These are phyloP conservation scores for Tulasnella sp. DNA, from an alignment of 768 basidiomycete species.

Conservation along the genomic window DNA sequence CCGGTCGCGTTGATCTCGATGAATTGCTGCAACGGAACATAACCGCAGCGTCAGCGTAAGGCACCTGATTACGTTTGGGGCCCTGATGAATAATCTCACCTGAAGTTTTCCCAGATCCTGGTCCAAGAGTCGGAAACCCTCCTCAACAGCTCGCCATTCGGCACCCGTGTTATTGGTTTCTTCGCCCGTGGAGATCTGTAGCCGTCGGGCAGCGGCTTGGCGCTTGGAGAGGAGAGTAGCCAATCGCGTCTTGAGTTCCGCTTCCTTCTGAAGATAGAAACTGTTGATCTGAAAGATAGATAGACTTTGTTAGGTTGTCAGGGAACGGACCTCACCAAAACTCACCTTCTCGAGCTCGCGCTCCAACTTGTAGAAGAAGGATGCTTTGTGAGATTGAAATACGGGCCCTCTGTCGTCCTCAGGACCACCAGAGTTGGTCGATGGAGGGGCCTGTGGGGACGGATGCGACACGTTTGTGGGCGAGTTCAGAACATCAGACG, in stretches of 20 bases:
- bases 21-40: conserved; percentile 62
- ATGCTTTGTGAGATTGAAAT: conserved; percentile 92
- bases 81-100: conserved; percentile 45
- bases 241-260: conserved; percentile 85
- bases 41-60: conserved; percentile 26
- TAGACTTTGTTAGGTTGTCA: background rate
- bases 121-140: conserved; percentile 91
- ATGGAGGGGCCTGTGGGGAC: conserved; percentile 48
- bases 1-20: conserved; percentile 96
- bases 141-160: conserved; percentile 94
- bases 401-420: conserved; percentile 74
- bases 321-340: conserved; percentile 14
- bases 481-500: conserved; percentile 27
- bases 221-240: conserved; percentile 92
- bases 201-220: conserved; percentile 70
- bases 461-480: conserved; percentile 33
- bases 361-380: conserved; percentile 98
- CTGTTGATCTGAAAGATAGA: conserved; percentile 72
- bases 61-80: conserved; percentile 28
- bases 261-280: conserved; percentile 96
- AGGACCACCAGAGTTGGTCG: conserved; percentile 52
- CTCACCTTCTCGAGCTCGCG: conserved; percentile 93
- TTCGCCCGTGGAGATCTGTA: conserved; percentile 62
- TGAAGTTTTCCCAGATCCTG: conserved; percentile 92
- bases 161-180: conserved; percentile 55